Evolutionary conservation across 2,329 filamentous ascomycete species (phyloP).

Genomic region (Mariannaea sp.): DNA sequence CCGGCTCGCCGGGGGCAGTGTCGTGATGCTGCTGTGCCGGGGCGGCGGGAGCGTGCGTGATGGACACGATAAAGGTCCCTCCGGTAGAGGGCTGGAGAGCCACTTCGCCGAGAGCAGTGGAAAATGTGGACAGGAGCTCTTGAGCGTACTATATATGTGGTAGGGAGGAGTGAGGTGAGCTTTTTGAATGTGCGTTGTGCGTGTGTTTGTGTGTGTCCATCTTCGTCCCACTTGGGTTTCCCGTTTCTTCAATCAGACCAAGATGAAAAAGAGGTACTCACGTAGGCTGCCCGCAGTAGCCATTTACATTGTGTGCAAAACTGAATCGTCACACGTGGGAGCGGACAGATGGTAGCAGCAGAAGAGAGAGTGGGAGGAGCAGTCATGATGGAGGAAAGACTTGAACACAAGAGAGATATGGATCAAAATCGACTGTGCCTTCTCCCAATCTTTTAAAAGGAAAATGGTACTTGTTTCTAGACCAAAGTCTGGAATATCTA

Average conservation of each 20-base stretch:
- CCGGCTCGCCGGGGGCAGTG: neutral
- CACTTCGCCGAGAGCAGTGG: conserved; percentile 81
- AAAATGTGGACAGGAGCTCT: conserved; percentile 93
- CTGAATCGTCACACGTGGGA: conserved; percentile 80
- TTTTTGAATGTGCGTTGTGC: no score
- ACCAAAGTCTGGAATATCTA: no score
- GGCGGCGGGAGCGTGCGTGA: conserved; percentile 47
- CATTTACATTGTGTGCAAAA: conserved; percentile 95
- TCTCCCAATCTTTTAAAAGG: no score
- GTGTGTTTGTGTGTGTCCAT: no score
- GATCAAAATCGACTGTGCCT: no score
- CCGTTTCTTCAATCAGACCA: no score
- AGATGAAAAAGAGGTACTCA: no score
- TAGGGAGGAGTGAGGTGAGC: neutral
- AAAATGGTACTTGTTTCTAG: no score
- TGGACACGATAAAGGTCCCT: conserved; percentile 78
- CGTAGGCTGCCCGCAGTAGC: conserved; percentile 86
- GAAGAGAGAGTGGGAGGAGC: no score
- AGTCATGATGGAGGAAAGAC: no score
- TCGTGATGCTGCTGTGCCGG: conserved; percentile 4
- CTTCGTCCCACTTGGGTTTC: no score
- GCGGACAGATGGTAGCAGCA: conserved; percentile 21
- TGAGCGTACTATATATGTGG: conserved; percentile 73
- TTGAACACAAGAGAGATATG: no score
- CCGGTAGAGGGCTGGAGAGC: conserved; percentile 84